Evolutionary conservation across 2,329 filamentous ascomycete genomes (phyloP), one percentile per base, ranked within the genome.

Genomic region (Diaporthe vexans): DNA sequence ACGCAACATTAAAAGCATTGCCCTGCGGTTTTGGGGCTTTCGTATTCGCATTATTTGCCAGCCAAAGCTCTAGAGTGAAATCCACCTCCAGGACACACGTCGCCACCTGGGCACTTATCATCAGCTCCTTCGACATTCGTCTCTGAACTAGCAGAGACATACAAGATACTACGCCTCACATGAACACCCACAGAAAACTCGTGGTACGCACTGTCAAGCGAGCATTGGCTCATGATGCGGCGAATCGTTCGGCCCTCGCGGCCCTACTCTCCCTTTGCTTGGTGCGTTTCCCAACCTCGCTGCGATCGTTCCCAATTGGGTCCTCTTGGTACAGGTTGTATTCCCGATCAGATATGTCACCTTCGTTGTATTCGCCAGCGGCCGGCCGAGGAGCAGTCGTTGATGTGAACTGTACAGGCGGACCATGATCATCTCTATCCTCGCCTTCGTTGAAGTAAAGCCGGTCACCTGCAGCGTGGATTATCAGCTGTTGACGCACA

Each of bases 391-490:
- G 75, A 37, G 75, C 75, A 15, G 75, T 76, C 26, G 75, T 76
- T 26, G 71, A 61, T 24, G 48, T 59, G 43, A 76, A 76, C 29
- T 57, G 68, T 46, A 76, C 56, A 24, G 69, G 74, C 29, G 65
- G 54, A 3, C 46, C 57, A 24, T 74, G 67, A 17, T 52, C 74
- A 13, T 74, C 75, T 15, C 74, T 58, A 19, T 73, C 74, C 37
- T 63, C 71, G 13, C 75, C 75, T 29, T 76, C 74, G 37, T 76
- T 76, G 46, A 76, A 76, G 21, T 76, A 75, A 10, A 76, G 74
- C 29, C 70, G 26, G 40, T 77, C 74, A 24, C 46, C 46, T 51
- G 46, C 46, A 4, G 46, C 8, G n/a, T 24, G 9, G 21, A 51
- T 2, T 11, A 21, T 51, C 46, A 51, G 46, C 21, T 24, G 5